Evolutionary conservation across 352 stramenopile species (phyloP).

Genomic region (Pythium aquatile): DNA sequence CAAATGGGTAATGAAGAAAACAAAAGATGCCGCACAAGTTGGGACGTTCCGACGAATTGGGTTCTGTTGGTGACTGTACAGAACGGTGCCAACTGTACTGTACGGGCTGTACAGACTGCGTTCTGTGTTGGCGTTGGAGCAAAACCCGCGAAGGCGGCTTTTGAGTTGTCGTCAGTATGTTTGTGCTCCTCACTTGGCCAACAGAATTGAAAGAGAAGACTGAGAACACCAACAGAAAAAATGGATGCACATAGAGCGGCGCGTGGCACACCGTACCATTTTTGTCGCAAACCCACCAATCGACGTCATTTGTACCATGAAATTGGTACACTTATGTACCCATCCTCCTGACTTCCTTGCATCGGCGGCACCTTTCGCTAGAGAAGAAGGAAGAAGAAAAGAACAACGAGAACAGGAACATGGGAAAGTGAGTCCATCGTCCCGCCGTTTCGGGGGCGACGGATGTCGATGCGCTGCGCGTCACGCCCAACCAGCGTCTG

Average conservation of each 20-base stretch:
- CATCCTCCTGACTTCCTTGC: conserved; percentile 3
- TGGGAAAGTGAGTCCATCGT: conserved; percentile 9
- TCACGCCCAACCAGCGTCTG: conserved; percentile 4
- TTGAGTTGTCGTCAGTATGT: conserved; percentile 15
- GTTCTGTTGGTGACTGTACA: conserved; percentile 12
- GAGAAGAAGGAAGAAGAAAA: conserved; percentile 13
- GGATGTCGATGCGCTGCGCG: conserved; percentile 17
- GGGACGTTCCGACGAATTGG: conserved; percentile 24
- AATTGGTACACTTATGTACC: conserved; percentile 15
- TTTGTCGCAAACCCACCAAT: conserved; percentile 14
- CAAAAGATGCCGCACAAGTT: conserved; percentile 2
- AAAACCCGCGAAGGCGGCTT: background rate
- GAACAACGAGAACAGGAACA: conserved; percentile 6
- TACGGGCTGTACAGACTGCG: background rate
- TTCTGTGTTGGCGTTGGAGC: conserved; percentile 23
- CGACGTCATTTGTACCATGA: conserved; percentile 6
- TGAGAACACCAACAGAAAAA: conserved; percentile 26
- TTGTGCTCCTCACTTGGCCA: conserved; percentile 12
- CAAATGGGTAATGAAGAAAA: conserved; percentile 10
- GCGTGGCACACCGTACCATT: conserved; percentile 17
- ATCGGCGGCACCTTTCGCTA: background rate
- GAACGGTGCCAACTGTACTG: background rate
- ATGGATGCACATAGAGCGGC: conserved; percentile 6
- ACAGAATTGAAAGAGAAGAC: conserved; percentile 23
- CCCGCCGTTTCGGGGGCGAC: background rate